phyloP scores from a whole-genome alignment of 2,329 filamentous ascomycete genomes.

The Cercospora citrullina region DNA sequence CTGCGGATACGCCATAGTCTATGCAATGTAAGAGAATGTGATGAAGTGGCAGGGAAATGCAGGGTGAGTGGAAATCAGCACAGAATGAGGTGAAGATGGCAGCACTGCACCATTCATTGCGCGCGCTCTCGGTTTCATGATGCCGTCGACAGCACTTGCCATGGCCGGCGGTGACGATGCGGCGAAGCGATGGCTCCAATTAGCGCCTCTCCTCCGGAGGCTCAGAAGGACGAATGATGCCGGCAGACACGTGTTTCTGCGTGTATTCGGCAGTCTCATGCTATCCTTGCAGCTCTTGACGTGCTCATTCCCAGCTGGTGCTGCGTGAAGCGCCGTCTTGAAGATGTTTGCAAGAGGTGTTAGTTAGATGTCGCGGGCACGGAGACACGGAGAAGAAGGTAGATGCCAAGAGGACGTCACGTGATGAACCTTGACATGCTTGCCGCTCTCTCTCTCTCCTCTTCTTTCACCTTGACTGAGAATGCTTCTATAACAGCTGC shows the following conservation, averaged over 20 bases:
- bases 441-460: background rate
- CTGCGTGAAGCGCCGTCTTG: background rate
- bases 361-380: too few species aligned
- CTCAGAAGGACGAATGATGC: background rate
- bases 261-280: background rate
- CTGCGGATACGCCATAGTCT: constrained; percentile 46
- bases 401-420: background rate
- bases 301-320: background rate
- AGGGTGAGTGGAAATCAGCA: background rate
- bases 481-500: background rate
- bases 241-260: background rate
- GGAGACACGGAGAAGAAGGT: background rate
- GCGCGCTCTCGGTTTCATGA: background rate
- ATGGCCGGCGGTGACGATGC: background rate
- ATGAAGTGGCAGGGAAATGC: background rate
- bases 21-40: background rate
- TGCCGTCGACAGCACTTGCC: background rate
- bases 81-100: background rate
- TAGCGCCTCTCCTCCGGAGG: background rate
- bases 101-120: background rate
- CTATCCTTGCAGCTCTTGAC: background rate
- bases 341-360: too few species aligned
- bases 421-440: background rate
- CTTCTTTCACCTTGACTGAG: background rate
- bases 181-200: background rate